phyloP scores from a whole-genome alignment of 1,284 basidiomycete species.

The Ceraceosorus guamensis region DNA sequence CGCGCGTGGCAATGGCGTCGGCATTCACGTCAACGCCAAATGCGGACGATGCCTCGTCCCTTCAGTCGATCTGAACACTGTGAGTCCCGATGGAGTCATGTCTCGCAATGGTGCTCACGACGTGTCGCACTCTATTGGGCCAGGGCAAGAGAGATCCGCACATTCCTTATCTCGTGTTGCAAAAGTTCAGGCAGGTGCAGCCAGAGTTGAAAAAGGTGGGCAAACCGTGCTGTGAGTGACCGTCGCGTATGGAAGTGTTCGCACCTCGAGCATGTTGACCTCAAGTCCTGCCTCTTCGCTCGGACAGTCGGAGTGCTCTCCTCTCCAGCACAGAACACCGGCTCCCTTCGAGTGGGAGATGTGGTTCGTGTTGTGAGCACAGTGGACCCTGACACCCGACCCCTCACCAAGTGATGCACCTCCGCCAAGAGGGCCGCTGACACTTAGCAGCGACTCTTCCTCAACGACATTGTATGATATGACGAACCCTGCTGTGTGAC shows the following conservation, averaged over 20 bases:
- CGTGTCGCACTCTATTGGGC: not conserved
- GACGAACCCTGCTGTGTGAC: too few relatives aligned
- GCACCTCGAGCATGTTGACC: conserved; percentile 23
- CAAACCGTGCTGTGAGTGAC: conserved; percentile 27
- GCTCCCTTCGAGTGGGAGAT: conserved; percentile 5
- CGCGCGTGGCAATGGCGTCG: conserved; percentile 23
- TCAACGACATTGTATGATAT: too few relatives aligned
- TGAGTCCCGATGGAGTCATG: not conserved
- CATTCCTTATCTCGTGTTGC: conserved; percentile 31
- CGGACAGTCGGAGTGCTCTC: conserved; percentile 5
- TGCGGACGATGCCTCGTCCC: conserved; percentile 38
- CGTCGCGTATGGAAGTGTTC: too few relatives aligned
- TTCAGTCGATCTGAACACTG: conserved; percentile 31
- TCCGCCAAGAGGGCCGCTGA: too few relatives aligned
- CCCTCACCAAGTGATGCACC: conserved; percentile 1
- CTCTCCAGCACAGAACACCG: conserved; percentile 6
- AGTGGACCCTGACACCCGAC: conserved; percentile 5
- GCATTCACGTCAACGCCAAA: conserved; percentile 29
- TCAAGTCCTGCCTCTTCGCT: not conserved
- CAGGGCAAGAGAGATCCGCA: conserved; percentile 22
- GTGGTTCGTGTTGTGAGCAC: conserved; percentile 5
- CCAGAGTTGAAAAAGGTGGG: conserved; percentile 16
- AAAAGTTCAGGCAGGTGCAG: conserved; percentile 34
- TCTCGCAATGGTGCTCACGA: not conserved
- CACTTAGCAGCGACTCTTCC: too few relatives aligned